A percentile compares a stretch with the other conserved stretches of the same genome.
phyloP scores from a whole-genome alignment of 1,284 basidiomycete species.

The Clitocybe nebularis region DNA sequence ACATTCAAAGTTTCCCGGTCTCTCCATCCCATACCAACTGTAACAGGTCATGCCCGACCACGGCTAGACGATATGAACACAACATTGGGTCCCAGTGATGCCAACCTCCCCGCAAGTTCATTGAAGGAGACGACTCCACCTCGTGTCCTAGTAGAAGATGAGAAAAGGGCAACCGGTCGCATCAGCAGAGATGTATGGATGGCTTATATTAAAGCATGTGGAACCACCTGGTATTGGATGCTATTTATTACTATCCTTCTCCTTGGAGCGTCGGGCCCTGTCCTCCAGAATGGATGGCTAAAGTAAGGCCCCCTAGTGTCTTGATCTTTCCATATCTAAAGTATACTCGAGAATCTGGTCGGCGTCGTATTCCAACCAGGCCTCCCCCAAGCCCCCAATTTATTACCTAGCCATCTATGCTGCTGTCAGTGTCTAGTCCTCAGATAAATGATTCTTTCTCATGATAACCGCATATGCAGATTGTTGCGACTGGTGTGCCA shows the following conservation, averaged over 20 bases:
- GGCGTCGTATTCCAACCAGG: slow-evolving; percentile 35
- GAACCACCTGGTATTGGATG: slow-evolving; percentile 55
- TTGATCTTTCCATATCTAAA: neutral
- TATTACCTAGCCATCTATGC: slow-evolving; percentile 75
- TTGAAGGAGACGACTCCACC: too few species aligned
- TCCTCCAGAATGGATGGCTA: slow-evolving; percentile 73
- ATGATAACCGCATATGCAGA: neutral
- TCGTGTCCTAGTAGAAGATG: slow-evolving; percentile 63
- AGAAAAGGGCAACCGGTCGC: slow-evolving; percentile 71
- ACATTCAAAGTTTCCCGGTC: slow-evolving; percentile 58
- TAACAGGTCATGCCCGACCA: too few species aligned
- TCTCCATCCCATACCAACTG: slow-evolving; percentile 35
- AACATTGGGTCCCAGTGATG: too few species aligned
- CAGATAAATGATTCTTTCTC: too few species aligned
- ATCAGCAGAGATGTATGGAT: slow-evolving; percentile 68
- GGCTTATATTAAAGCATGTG: slow-evolving; percentile 62
- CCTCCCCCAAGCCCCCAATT: slow-evolving; percentile 38
- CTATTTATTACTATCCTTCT: slow-evolving; percentile 50
- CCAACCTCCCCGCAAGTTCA: too few species aligned
- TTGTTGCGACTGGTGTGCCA: neutral
- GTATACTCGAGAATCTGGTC: slow-evolving; percentile 48
- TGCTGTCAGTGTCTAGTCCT: slow-evolving; percentile 14
- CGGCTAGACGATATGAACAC: too few species aligned
- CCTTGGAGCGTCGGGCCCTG: slow-evolving; percentile 59
- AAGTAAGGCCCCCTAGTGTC: slow-evolving; percentile 30